Evolutionary conservation across 805 yeast species (phyloP), one percentile per base, ranked within the genome.

Genomic region (Candida adriatica): DNA sequence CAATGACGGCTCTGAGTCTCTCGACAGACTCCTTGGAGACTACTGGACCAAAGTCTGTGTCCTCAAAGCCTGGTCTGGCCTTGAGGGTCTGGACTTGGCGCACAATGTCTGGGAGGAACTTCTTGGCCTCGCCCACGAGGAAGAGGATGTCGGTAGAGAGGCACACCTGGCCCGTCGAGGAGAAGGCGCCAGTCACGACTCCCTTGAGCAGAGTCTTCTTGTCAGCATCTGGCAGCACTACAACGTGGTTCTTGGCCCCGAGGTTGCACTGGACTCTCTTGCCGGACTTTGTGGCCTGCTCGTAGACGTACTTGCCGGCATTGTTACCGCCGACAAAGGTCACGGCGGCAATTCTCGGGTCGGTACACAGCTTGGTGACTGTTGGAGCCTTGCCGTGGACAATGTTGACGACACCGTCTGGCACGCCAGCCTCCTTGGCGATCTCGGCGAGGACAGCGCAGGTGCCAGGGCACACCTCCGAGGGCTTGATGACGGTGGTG

Each of bases 111-210:
- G 59, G 46, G 32, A 79, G 58, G 83, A 85, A 79, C 40, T 68
- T 69, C 50, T 66, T 66, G 39, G 82, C 65, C 30, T 53, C 51
- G 24, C 87, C 87, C 16, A 81, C 86, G 13, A 84, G 71, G 30
- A 80, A 82, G 41, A 81, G 63, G 21, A 77, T 82, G 15, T 82
- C 76, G 32, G 81, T 74, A 8, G 85, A 83, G 82, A 80, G 75
- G 60, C 90, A 80, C 53, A 87, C 73, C 66, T 80, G 90, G 40
- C 88, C 90, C 13, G 88, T 87, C 31, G 88, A 87, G 19, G 88
- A 86, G 56, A 80, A 80, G 16, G 86, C 83, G 33, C 88, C 86
- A 30, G 85, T 81, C 37, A 67, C 75, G 29, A 80, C 61, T 34
- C 82, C 78, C 51, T 73, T 75, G 45, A 80, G 60, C 29, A 82